Evolutionary conservation across 257 asterid species (phyloP).

Genomic region (Przewalskia tangutica): DNA sequence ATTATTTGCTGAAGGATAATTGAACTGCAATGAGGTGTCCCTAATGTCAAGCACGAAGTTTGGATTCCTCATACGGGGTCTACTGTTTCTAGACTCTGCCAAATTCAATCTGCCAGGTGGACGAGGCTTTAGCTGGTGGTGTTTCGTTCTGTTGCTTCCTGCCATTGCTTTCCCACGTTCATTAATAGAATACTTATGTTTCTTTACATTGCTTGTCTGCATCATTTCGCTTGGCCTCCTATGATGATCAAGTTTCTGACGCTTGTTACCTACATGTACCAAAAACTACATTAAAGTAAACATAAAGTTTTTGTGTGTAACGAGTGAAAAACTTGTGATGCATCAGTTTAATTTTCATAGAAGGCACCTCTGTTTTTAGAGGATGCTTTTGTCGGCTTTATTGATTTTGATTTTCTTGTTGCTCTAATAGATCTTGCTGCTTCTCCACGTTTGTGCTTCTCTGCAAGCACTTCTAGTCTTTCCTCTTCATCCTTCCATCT

Average conservation of each 20-base stretch:
- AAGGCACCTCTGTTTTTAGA: conserved; percentile 25
- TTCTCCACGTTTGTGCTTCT: conserved; percentile 72
- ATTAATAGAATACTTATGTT: conserved; percentile 1
- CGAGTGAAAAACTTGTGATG: neutral
- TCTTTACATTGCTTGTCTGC: conserved; percentile 10
- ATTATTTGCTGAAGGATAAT: conserved; percentile 8
- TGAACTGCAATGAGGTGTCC: conserved; percentile 12
- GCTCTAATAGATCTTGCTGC: conserved; percentile 56
- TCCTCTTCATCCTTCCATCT: conserved; percentile 52
- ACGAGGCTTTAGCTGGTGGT: conserved; percentile 3
- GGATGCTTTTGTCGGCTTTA: conserved; percentile 14
- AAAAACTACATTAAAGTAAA: conserved; percentile 6
- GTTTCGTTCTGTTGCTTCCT: conserved; percentile 11
- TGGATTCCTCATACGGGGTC: conserved; percentile 17
- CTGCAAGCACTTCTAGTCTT: conserved; percentile 48
- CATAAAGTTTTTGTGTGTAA: neutral
- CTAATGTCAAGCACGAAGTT: conserved; percentile 10
- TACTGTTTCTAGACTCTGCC: conserved; percentile 8
- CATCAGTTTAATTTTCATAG: neutral
- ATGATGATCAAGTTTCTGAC: conserved; percentile 21
- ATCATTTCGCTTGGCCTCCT: conserved; percentile 17
- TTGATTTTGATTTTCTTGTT: conserved; percentile 27
- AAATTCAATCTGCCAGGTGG: conserved; percentile 10
- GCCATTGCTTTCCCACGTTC: conserved; percentile 16
- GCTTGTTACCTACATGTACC: conserved; percentile 19